Conservation (phyloP, 179 eudicot species). For the Silene vulgaris region DNA sequence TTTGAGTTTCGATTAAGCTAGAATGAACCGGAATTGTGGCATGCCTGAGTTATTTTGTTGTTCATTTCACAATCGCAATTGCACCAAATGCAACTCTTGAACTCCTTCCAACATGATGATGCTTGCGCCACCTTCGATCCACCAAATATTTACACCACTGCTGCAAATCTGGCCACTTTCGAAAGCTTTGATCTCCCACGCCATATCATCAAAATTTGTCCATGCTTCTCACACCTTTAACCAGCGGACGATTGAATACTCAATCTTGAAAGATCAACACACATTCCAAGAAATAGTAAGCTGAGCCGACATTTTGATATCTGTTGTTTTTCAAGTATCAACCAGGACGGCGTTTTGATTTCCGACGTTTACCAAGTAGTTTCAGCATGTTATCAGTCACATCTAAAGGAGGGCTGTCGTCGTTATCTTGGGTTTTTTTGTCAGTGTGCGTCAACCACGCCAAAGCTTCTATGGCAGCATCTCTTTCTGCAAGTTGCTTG, state of each 20-base stretch:
- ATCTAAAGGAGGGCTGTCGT: slow-evolving; percentile 61
- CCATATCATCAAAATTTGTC: background rate
- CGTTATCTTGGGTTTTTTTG: slow-evolving; percentile 35
- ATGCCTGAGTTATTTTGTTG: background rate
- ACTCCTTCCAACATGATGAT: background rate
- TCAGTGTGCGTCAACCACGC: slow-evolving; percentile 93
- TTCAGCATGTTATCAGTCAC: slow-evolving; percentile 95
- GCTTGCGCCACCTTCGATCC: background rate
- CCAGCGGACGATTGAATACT: background rate
- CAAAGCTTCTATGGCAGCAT: slow-evolving; percentile 91
- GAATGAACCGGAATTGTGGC: background rate
- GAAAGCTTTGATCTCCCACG: background rate
- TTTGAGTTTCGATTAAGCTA: background rate
- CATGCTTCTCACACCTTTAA: background rate
- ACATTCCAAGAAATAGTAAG: background rate
- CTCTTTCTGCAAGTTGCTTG: slow-evolving; percentile 83
- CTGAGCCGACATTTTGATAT: background rate
- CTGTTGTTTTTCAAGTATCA: background rate
- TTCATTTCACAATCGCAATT: background rate
- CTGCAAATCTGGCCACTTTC: background rate
- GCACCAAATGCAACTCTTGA: background rate
- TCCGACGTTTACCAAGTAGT: slow-evolving; percentile 68
- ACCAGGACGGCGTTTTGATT: slow-evolving; percentile 30
- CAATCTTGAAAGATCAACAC: background rate
- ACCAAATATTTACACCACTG: slow-evolving; percentile 2